Percentiles rank a stretch among this genome's conserved stretches.
phyloP scores from a whole-genome alignment of 2,329 filamentous ascomycete species.

The Cladosporium austrohemisphaericum region DNA sequence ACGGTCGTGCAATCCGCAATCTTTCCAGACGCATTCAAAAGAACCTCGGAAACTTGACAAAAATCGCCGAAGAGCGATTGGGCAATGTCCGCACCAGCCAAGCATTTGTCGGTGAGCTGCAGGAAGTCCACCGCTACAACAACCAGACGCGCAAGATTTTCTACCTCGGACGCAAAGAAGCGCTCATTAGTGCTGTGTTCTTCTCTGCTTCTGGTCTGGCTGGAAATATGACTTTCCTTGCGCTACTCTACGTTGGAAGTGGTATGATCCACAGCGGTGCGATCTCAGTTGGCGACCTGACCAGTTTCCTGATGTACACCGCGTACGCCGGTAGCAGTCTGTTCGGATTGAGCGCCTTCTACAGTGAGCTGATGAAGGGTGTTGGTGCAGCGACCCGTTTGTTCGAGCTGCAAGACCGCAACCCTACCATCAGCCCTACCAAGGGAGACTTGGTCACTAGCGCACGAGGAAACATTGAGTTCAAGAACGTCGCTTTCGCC shows the following conservation, averaged over 20 bases:
- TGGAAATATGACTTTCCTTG: conserved; percentile 93
- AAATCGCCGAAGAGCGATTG: conserved; percentile 95
- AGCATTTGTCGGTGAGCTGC: conserved; percentile 88
- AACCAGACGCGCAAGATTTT: conserved; percentile 90
- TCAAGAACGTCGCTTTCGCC: conserved; percentile 79
- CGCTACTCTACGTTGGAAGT: conserved; percentile 84
- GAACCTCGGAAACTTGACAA: conserved; percentile 86
- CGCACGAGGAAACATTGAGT: conserved; percentile 83
- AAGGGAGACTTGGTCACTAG: conserved; percentile 74
- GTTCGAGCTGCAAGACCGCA: conserved; percentile 90
- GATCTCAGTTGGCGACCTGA: conserved; percentile 87
- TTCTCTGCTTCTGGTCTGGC: conserved; percentile 83
- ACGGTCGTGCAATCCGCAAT: conserved; percentile 82
- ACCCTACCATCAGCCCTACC: conserved; percentile 82
- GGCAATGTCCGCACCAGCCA: conserved; percentile 96
- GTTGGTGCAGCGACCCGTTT: conserved; percentile 93
- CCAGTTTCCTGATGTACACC: conserved; percentile 98
- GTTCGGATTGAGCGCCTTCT: conserved; percentile 92
- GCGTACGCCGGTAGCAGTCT: conserved; percentile 81
- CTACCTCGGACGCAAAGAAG: conserved; percentile 78
- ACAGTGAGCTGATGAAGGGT: conserved; percentile 98
- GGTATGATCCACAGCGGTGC: conserved; percentile 81
- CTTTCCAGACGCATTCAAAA: conserved; percentile 90
- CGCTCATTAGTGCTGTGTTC: conserved; percentile 84
- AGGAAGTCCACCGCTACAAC: conserved; percentile 89